These are phyloP conservation scores for Decorospora gaudefroyi DNA, from an alignment of 2,329 filamentous ascomycete genomes.

Conservation along the genomic window DNA sequence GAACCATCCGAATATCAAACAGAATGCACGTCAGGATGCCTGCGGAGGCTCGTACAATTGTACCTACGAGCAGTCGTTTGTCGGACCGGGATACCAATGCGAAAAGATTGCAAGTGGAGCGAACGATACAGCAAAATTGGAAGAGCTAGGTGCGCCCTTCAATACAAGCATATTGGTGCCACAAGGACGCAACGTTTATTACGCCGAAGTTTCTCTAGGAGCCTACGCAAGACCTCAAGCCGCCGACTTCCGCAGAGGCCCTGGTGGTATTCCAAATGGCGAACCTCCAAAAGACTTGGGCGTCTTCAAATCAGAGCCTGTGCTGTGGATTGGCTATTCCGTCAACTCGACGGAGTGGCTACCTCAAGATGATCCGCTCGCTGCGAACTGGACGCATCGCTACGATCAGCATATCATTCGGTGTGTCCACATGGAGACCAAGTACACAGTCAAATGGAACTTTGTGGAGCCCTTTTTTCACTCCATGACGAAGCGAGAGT, in stretches of 20 bases:
- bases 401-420: slow-evolving; percentile 39
- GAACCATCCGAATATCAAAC: slow-evolving; percentile 29
- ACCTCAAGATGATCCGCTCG: slow-evolving; percentile 25
- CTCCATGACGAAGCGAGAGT: slow-evolving; percentile 27
- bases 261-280: slow-evolving; percentile 40
- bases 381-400: slow-evolving; percentile 34
- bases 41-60: slow-evolving; percentile 46
- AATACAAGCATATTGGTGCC: slow-evolving; percentile 39
- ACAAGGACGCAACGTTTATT: slow-evolving; percentile 35
- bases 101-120: slow-evolving; percentile 31
- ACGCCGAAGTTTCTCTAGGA: slow-evolving; percentile 36
- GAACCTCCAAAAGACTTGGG: slow-evolving; percentile 28
- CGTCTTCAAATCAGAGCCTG: slow-evolving; percentile 41
- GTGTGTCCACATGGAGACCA: slow-evolving; percentile 43
- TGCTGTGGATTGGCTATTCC: slow-evolving; percentile 45
- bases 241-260: slow-evolving; percentile 21
- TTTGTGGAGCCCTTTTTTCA: slow-evolving; percentile 38
- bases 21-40: slow-evolving; percentile 43
- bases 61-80: slow-evolving; percentile 39
- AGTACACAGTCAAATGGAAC: slow-evolving; percentile 42
- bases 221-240: slow-evolving; percentile 37
- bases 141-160: slow-evolving; percentile 38
- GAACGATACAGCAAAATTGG: slow-evolving; percentile 25
- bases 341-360: slow-evolving; percentile 34
- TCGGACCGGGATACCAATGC: slow-evolving; percentile 43